phyloP scores from a whole-genome alignment of 768 basidiomycete species.

The Suillus decipiens region DNA sequence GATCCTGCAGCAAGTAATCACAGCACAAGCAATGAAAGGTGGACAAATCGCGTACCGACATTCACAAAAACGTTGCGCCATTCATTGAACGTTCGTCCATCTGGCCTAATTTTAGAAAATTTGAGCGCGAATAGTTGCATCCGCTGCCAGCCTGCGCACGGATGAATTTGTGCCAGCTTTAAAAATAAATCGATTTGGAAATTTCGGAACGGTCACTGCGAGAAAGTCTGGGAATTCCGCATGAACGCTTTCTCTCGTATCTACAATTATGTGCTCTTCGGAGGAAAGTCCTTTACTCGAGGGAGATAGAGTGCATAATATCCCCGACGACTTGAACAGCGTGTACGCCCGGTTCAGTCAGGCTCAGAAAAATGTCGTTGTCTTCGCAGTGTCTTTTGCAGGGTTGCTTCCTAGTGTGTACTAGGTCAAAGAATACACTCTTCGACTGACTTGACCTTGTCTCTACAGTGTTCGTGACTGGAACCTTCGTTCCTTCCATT shows the following conservation, averaged over 20 bases:
- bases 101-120: constrained; percentile 78
- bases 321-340: neutral
- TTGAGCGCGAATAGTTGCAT: constrained; percentile 30
- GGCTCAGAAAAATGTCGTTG: constrained; percentile 47
- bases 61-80: constrained; percentile 82
- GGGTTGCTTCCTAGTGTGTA: constrained; percentile 59
- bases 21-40: no score
- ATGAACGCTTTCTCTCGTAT: neutral
- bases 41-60: constrained; percentile 56
- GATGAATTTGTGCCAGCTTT: neutral
- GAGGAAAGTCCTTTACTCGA: constrained; percentile 9
- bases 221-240: no score
- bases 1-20: constrained; percentile 56
- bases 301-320: neutral
- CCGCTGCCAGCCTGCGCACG: no score
- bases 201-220: no score
- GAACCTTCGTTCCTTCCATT: constrained; percentile 39
- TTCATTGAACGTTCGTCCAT: constrained; percentile 67
- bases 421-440: neutral
- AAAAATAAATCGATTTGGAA: no score
- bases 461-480: constrained; percentile 28
- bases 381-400: constrained; percentile 55
- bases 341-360: constrained; percentile 45
- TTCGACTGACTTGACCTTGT: neutral
- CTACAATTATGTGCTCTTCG: neutral